Base-by-base conservation (phyloP, 2,329 filamentous ascomycete genomes). In the Xylaria sp. region DNA sequence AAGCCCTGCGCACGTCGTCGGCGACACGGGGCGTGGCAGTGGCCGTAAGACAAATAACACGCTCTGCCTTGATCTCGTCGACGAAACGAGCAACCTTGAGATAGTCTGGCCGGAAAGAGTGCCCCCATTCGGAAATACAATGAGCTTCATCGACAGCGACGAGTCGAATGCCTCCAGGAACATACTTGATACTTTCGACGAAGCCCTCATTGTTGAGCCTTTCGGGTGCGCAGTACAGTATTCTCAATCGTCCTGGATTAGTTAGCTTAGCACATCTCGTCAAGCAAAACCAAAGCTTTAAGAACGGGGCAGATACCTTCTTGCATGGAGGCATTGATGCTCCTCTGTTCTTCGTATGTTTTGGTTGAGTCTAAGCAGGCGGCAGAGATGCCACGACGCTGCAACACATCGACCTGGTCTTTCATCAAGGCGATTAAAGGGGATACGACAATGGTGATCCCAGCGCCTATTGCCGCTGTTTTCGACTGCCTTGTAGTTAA, bases 191-290 rank as follows among this genome's bases (percentile, higher is more conserved):
- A 15, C 76, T 81, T 47, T 81, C 79, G 5, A 87, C 78, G 49
- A 88, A 87, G 0, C 80, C 81, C 67, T 87, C 85, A 58, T 87
- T 87, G 67, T 87, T 87, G 10, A 88, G 75, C 6, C 84, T 77
- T 70, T 88, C 85, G 0, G 85, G 85, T 0, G 85, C 83, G 54
- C 84, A 86, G 62, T 87, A 87, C 3, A 88, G 72, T 2, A 88
- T 68, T 3, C 83, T 81, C 7, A 87, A 68, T 11, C 78, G 72
- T 0, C 83, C 55, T 58, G n/a, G 6, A 21, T 25, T 1, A 38
- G 33, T 53, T 46, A 53, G 38, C 11, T 37, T n/a, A 10, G 15
- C 10, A 35, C 29, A 19, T 6, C 25, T 11, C 27, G 17, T 15
- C 44, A 19, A 33, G 29, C 7, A 17, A 23, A 17, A n/a, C n/a